Evolutionary conservation across 2,329 filamentous ascomycete species (phyloP).

Genomic region (Trichoderma aggressivum): DNA sequence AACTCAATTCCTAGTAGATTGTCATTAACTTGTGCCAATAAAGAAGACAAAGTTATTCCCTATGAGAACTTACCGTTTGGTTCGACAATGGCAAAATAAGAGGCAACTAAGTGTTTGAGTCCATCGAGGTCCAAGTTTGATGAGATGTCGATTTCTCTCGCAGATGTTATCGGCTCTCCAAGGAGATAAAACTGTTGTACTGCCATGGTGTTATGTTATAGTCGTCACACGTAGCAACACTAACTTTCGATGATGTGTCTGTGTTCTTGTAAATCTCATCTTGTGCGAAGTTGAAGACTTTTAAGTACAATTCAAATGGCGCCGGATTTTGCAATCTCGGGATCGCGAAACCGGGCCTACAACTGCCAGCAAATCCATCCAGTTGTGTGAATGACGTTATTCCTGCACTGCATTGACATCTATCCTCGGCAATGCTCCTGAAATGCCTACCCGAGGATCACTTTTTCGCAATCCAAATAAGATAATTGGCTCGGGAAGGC

Average conservation of each 20-base stretch:
- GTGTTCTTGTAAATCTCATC: not conserved
- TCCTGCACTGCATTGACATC: not conserved
- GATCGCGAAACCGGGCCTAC: not conserved
- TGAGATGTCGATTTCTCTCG: conserved; percentile 38
- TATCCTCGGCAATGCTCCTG: not conserved
- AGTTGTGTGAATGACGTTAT: not conserved
- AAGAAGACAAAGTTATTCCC: not conserved
- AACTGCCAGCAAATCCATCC: not conserved
- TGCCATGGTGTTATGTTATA: conserved; percentile 28
- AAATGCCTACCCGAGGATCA: not conserved
- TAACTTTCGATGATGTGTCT: not conserved
- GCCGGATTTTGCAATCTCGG: not conserved
- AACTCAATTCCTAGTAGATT: not conserved
- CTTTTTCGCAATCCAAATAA: not conserved
- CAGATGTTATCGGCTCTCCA: conserved; percentile 37
- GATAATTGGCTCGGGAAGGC: not conserved
- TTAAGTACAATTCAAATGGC: not conserved
- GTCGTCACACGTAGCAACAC: not conserved
- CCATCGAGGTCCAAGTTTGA: conserved; percentile 34
- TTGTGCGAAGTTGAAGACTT: not conserved
- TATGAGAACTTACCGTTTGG: conserved; percentile 33
- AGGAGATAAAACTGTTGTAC: conserved; percentile 41
- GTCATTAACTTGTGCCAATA: not conserved
- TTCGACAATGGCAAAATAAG: conserved; percentile 43
- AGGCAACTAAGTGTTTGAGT: conserved; percentile 39